phyloP scores from a whole-genome alignment of 306 rosid species.

The Cicer yamashitae region DNA sequence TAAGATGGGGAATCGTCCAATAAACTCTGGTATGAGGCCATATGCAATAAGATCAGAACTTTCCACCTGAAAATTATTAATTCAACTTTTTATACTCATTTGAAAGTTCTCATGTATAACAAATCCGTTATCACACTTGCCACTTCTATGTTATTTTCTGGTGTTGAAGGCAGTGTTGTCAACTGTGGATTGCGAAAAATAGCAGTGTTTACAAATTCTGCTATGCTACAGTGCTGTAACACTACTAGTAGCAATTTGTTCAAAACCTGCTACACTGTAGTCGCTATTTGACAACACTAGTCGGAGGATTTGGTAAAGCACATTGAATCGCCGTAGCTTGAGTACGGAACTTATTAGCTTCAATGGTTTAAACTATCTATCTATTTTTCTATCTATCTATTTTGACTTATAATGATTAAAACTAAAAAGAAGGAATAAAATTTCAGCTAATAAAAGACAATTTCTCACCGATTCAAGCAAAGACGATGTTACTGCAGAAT shows the following conservation, averaged over 20 bases:
- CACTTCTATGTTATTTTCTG: not conserved
- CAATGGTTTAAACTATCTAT: not conserved
- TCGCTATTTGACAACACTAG: too few relatives aligned
- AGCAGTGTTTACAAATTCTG: too few relatives aligned
- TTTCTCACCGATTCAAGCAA: conserved; percentile 84
- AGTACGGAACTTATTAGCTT: conserved; percentile 25
- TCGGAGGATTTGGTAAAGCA: conserved; percentile 24
- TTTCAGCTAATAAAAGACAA: conserved; percentile 27
- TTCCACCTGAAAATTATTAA: conserved; percentile 75
- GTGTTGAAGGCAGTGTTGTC: not conserved
- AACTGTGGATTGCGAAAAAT: too few relatives aligned
- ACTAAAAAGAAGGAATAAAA: not conserved
- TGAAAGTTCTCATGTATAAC: not conserved
- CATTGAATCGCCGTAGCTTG: conserved; percentile 12
- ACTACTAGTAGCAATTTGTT: too few relatives aligned
- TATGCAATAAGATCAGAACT: conserved; percentile 95
- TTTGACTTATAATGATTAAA: not conserved
- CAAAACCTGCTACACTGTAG: too few relatives aligned
- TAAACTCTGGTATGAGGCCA: conserved; percentile 98
- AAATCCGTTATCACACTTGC: not conserved
- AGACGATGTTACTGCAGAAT: conserved; percentile 76
- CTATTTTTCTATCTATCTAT: not conserved
- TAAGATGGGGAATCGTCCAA: conserved; percentile 94
- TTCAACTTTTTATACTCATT: conserved; percentile 41
- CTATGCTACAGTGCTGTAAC: too few relatives aligned